Evolutionary conservation across 768 basidiomycete genomes (phyloP).

Genomic region (Lactarius trivialis): DNA sequence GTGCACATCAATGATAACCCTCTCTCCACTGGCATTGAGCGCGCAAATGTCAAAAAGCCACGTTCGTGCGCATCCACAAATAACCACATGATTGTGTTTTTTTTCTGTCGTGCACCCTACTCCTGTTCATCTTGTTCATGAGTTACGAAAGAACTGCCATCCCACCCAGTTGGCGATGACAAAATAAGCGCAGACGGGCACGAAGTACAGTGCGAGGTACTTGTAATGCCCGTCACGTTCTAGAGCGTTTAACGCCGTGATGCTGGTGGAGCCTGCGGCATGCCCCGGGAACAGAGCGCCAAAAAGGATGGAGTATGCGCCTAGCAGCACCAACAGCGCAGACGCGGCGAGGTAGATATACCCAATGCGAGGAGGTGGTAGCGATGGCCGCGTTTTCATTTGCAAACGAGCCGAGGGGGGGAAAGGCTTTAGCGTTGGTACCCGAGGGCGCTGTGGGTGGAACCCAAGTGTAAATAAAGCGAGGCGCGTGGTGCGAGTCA

Average conservation of each 20-base stretch:
- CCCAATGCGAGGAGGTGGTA: conserved; percentile 7
- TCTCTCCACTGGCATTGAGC: background rate
- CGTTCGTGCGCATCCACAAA: background rate
- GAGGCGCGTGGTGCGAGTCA: background rate
- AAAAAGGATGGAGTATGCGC: conserved; percentile 17
- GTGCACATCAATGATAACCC: conserved; percentile 5
- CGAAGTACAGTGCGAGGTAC: conserved; percentile 70
- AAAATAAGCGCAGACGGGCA: conserved; percentile 81
- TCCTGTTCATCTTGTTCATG: no score
- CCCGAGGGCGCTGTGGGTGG: background rate
- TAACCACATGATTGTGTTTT: background rate
- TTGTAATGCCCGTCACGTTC: conserved; percentile 83
- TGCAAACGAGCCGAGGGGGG: background rate
- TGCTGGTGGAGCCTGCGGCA: background rate
- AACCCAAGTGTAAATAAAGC: background rate
- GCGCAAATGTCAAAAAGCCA: conserved; percentile 7
- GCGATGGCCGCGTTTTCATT: background rate
- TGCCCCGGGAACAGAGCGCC: conserved; percentile 10
- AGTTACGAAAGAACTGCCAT: conserved; percentile 95
- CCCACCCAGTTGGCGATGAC: conserved; percentile 98
- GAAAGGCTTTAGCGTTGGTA: background rate
- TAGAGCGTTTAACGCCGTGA: conserved; percentile 51
- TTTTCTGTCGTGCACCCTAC: background rate
- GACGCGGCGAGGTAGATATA: conserved; percentile 15
- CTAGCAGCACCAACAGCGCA: conserved; percentile 10